Evolutionary conservation across 805 yeast species (phyloP).

Genomic region (Wickerhamiella vanderwaltii): DNA sequence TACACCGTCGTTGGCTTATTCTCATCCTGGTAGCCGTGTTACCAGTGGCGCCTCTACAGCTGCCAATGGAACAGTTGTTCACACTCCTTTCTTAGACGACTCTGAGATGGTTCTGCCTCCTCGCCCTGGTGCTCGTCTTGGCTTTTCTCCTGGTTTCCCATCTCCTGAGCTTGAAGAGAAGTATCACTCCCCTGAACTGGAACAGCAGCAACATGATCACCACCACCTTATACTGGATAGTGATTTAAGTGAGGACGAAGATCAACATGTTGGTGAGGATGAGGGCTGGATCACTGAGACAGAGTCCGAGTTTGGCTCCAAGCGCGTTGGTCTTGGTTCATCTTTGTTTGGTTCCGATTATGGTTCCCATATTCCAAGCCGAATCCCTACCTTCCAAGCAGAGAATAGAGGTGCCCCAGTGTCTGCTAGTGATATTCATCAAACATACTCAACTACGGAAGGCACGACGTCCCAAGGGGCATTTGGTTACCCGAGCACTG

Average conservation of each 20-base stretch:
- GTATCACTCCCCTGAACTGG: background rate
- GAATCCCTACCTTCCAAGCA: slow-evolving; percentile 6
- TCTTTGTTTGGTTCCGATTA: slow-evolving; percentile 4
- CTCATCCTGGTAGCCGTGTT: background rate
- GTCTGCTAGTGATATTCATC: background rate
- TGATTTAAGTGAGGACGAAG: slow-evolving; percentile 7
- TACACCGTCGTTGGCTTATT: background rate
- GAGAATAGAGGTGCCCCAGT: background rate
- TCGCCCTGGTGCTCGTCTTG: slow-evolving; percentile 7
- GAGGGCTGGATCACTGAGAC: slow-evolving; percentile 7
- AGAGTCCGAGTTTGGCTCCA: slow-evolving; percentile 7
- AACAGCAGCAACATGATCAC: no score
- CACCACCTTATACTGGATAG: slow-evolving; percentile 7
- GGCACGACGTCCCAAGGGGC: background rate
- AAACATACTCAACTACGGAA: background rate
- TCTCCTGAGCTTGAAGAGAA: slow-evolving; percentile 8
- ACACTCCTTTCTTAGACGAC: slow-evolving; percentile 1
- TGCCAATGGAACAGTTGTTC: background rate
- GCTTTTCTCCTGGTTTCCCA: background rate
- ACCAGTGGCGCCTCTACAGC: background rate
- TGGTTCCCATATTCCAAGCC: slow-evolving; percentile 1
- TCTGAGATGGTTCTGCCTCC: background rate
- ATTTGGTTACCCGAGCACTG: slow-evolving; percentile 5
- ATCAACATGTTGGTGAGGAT: background rate
- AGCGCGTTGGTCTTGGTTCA: slow-evolving; percentile 2